phyloP scores from a whole-genome alignment of 768 basidiomycete genomes.

The Mycena leptocephala region DNA sequence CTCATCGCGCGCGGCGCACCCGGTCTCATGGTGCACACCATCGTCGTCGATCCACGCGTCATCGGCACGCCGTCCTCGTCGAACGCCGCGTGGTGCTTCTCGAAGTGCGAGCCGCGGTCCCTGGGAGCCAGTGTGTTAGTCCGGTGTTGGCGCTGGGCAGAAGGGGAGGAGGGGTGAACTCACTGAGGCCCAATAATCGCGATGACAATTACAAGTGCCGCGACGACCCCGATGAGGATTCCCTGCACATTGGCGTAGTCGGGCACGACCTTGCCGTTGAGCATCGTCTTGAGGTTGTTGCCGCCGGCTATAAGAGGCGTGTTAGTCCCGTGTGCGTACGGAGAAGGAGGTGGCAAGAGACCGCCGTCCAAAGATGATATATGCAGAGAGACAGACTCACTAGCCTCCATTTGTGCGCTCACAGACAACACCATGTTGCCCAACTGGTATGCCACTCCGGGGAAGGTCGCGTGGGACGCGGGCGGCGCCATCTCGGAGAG shows the following conservation, averaged over 20 bases:
- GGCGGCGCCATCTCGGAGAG: constrained; percentile 79
- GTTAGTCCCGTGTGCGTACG: not conserved
- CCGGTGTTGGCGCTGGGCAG: not conserved
- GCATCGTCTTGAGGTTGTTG: constrained; percentile 66
- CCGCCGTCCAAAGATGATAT: too few relatives aligned
- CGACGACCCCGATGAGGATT: constrained; percentile 88
- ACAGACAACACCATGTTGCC: constrained; percentile 72
- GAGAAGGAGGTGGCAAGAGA: constrained; percentile 36
- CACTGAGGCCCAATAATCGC: constrained; percentile 85
- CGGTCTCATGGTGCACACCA: constrained; percentile 27
- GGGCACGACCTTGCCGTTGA: constrained; percentile 65
- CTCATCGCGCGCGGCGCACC: constrained; percentile 14
- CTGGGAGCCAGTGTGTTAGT: constrained; percentile 45
- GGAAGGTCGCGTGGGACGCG: constrained; percentile 81
- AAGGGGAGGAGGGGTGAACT: constrained; percentile 43
- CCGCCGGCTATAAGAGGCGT: constrained; percentile 66
- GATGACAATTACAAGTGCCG: constrained; percentile 83
- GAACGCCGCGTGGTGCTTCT: constrained; percentile 85
- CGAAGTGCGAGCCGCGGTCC: constrained; percentile 86
- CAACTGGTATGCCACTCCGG: constrained; percentile 77
- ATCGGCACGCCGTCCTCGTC: constrained; percentile 78
- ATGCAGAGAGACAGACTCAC: constrained; percentile 58
- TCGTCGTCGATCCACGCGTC: constrained; percentile 55
- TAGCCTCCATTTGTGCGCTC: constrained; percentile 73
- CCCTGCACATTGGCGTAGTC: constrained; percentile 89